Percentiles rank a stretch among this genome's conserved stretches.
Evolutionary conservation across 805 yeast genomes (phyloP).

Genomic region (Nakazawaea sp.): DNA sequence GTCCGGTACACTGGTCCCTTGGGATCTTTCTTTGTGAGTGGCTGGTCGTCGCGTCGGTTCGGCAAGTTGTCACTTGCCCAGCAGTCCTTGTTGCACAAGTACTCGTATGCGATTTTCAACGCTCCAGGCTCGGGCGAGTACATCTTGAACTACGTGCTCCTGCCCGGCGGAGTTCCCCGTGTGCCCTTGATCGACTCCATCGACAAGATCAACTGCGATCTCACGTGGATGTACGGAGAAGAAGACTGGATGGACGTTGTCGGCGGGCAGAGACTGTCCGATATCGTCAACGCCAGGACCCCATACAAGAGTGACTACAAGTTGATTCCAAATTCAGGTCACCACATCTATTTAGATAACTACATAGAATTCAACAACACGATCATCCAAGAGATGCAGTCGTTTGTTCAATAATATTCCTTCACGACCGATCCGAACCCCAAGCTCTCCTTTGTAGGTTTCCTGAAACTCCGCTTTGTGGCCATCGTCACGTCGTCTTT

Average conservation of each 20-base stretch:
- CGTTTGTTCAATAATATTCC: constrained; percentile 13
- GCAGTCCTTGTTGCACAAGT: constrained; percentile 56
- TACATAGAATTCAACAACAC: constrained; percentile 42
- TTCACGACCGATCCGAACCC: constrained; percentile 24
- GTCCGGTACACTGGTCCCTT: constrained; percentile 74
- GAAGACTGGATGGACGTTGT: constrained; percentile 54
- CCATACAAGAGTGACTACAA: constrained; percentile 14
- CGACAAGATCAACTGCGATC: constrained; percentile 46
- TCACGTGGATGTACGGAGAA: constrained; percentile 84
- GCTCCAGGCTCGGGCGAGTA: constrained; percentile 92
- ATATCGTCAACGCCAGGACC: constrained; percentile 25
- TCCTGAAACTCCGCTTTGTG: constrained; percentile 48
- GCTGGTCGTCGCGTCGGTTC: constrained; percentile 85
- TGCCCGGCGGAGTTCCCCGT: constrained; percentile 90
- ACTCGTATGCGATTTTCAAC: constrained; percentile 79
- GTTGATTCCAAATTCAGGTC: constrained; percentile 55
- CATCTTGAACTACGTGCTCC: constrained; percentile 72
- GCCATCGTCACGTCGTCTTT: constrained; percentile 74
- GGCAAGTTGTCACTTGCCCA: constrained; percentile 44
- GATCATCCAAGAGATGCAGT: constrained; percentile 20
- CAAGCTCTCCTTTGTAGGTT: constrained; percentile 44
- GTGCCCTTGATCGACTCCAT: constrained; percentile 57
- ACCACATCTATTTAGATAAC: constrained; percentile 75
- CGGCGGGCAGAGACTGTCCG: constrained; percentile 38
- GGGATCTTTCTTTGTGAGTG: constrained; percentile 81